Evolutionary conservation across 2,329 filamentous ascomycete genomes (phyloP), one percentile per base, ranked within the genome.

Genomic region (Nakataea oryzae): DNA sequence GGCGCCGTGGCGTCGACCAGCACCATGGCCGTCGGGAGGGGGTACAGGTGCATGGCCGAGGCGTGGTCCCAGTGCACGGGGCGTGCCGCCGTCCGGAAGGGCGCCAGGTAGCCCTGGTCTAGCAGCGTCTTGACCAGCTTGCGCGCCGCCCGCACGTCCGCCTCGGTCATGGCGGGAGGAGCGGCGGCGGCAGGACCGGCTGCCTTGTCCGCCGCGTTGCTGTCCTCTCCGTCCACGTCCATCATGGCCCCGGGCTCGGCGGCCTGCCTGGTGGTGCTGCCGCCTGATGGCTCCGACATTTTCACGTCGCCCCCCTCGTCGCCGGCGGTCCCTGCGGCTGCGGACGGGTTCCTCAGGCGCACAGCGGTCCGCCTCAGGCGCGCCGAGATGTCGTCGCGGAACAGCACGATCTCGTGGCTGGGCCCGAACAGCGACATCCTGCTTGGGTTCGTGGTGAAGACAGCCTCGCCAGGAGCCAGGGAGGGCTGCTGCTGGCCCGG

Each of bases 51-150:
- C 66, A 97, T 74, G 3, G 89, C 78, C 6, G 84, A 81, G 0
- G 87, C 86, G 72, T 89, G 91, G 74, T 97, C 93, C 95, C 95
- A 97, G 66, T 96, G 85, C 5, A 96, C 84, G 0, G 95, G 95
- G 1, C 93, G 84, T 34, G 85, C 81, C 0, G 85, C 76, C n/a
- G 92, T 81, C 0, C 90, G 86, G 74, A 97, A 99, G 0, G 95
- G 95, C 0, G 90, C 87, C 13, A 99, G 82, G 66, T 91, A 89
- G 6, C 91, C 91, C 75, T 99, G 95, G 67, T 96, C 93, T 9
- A 99, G 82, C 12, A 99, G 73, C 0, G 93, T 96, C 72, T 96
- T 96, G 69, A 96, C 92, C 1, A 97, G 81, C 67, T 90, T 89
- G 63, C 88, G 84, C 9, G 89, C 88, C 8, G 84, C 80, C 61